phyloP scores from a whole-genome alignment of 306 rosid genomes.

The Citrullus mucosospermus region DNA sequence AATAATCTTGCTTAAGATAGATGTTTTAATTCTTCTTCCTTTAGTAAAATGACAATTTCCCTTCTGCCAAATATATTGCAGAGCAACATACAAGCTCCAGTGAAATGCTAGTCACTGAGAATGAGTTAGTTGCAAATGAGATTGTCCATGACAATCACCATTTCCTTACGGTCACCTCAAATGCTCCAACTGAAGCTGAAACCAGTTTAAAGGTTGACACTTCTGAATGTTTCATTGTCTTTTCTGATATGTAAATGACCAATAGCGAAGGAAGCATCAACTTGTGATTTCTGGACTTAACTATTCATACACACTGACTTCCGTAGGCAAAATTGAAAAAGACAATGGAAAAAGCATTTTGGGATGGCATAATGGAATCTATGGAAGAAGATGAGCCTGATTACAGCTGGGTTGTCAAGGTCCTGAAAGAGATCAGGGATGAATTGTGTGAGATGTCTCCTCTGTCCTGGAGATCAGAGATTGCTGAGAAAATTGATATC shows the following conservation, averaged over 20 bases:
- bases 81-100: slow-evolving; percentile 23
- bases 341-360: slow-evolving; percentile 82
- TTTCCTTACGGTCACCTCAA: slow-evolving; percentile 25
- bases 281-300: neutral
- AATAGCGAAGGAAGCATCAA: neutral
- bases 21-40: slow-evolving; percentile 4
- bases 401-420: slow-evolving; percentile 52
- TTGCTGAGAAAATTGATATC: slow-evolving; percentile 54
- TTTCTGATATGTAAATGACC: neutral
- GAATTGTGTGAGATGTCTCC: slow-evolving; percentile 84
- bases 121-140: slow-evolving; percentile 76
- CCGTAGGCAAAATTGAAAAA: slow-evolving; percentile 53
- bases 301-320: neutral
- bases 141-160: slow-evolving; percentile 50
- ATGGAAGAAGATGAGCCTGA: slow-evolving; percentile 53
- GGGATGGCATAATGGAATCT: slow-evolving; percentile 82
- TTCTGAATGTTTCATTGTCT: neutral
- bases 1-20: slow-evolving; percentile 35
- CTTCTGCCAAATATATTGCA: slow-evolving; percentile 18
- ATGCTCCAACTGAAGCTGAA: slow-evolving; percentile 29
- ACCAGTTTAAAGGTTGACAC: slow-evolving; percentile 49
- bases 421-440: slow-evolving; percentile 77
- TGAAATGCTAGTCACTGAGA: slow-evolving; percentile 39
- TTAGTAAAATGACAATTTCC: slow-evolving; percentile 12
- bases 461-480: slow-evolving; percentile 59